A percentile compares a stretch with the other conserved stretches of the same genome.
These are phyloP conservation scores for Pichia cactophila DNA, from an alignment of 1,139 yeast species.

Conservation along the genomic window DNA sequence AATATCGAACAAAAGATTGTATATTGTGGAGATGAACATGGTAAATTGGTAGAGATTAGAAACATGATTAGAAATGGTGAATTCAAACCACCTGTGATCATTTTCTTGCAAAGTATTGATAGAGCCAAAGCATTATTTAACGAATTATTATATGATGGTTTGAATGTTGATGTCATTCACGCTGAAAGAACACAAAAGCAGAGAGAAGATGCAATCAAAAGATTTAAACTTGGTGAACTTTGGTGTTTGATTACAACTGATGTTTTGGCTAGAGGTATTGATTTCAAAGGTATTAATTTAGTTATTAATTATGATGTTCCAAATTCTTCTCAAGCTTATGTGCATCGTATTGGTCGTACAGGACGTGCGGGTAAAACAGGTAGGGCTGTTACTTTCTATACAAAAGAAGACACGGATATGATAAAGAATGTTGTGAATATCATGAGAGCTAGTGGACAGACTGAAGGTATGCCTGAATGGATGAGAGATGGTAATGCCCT, in stretches of 20 bases:
- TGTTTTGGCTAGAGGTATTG: constrained; percentile 93
- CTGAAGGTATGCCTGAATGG: constrained; percentile 66
- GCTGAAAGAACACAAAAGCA: constrained; percentile 90
- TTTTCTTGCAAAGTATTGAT: constrained; percentile 83
- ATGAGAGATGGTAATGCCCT: constrained; percentile 47
- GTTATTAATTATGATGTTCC: constrained; percentile 98
- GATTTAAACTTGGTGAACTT: constrained; percentile 80
- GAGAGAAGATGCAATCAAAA: constrained; percentile 75
- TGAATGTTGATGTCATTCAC: constrained; percentile 92
- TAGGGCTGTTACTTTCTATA: constrained; percentile 83
- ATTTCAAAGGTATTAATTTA: constrained; percentile 89
- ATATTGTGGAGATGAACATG: constrained; percentile 91
- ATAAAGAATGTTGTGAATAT: constrained; percentile 85
- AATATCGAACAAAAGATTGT: constrained; percentile 78
- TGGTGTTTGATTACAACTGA: constrained; percentile 98
- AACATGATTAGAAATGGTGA: constrained; percentile 82
- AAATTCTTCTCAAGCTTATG: constrained; percentile 86
- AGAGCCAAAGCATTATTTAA: constrained; percentile 94
- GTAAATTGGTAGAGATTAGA: constrained; percentile 83
- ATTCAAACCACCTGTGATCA: constrained; percentile 86
- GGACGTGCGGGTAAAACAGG: constrained; percentile 93
- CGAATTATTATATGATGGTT: constrained; percentile 80
- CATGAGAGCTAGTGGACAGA: constrained; percentile 86
- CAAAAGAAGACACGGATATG: constrained; percentile 75
- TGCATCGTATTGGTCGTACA: constrained; percentile 97